phyloP scores from a whole-genome alignment of 345 rosid genomes.

The Citrus inodora region DNA sequence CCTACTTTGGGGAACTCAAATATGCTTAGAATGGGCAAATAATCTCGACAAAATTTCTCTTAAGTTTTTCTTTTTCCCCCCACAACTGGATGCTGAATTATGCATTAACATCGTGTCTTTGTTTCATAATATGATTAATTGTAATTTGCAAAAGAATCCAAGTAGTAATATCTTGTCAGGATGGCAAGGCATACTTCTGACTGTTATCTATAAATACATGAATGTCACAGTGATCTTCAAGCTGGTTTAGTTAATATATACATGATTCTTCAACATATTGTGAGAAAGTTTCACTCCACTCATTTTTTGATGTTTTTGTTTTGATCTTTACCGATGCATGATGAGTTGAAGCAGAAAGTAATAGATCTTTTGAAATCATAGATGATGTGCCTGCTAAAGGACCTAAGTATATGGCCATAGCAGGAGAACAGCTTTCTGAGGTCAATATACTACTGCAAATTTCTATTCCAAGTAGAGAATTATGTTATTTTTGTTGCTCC shows the following conservation, averaged over 20 bases:
- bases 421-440: constrained; percentile 76
- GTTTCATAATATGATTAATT: neutral
- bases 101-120: neutral
- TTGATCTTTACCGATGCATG: neutral
- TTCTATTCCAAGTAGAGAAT: neutral
- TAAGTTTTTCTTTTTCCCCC: neutral
- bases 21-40: neutral
- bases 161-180: neutral
- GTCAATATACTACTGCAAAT: constrained; percentile 25
- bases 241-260: neutral
- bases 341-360: constrained; percentile 8
- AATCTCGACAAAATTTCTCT: neutral
- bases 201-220: neutral
- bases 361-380: constrained; percentile 11
- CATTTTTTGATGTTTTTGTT: neutral
- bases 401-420: constrained; percentile 57
- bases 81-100: neutral
- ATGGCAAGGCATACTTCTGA: too few species aligned
- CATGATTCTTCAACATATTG: neutral
- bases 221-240: neutral
- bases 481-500: constrained; percentile 6
- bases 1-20: neutral
- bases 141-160: neutral
- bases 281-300: neutral
- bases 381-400: constrained; percentile 38